Base-by-base conservation (phyloP, 345 rosid species). In the Luvunga scandens region DNA sequence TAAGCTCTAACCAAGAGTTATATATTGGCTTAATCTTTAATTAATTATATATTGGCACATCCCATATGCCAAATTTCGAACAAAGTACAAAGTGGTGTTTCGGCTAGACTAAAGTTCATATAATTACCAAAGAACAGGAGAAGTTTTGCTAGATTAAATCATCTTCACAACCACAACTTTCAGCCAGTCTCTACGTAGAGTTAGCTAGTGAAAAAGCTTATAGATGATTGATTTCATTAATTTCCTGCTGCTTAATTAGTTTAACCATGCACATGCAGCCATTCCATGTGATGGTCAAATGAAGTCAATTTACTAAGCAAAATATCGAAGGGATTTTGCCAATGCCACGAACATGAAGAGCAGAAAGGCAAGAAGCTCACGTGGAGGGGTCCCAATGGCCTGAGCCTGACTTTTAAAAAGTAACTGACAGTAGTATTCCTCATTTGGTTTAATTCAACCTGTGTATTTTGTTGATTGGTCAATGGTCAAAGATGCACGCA, bases 381-480 rank as follows among this genome's bases (percentile, higher is more conserved):
- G 88, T 88, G 91, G 86, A 81, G 48, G 82, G 86, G 87, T 87
- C 81, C 89, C 89, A 81, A 81, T 79, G 83, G 57, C 80, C 82
- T 19, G 12, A 6, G 61, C 80, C 83, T 50, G n/a, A 19, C 25
- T 56, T 39, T 13, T 27, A 57, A 59, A 75, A 24, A 77, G 48
- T 24, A 63, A 50, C 34, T 69, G 81, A 77, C 77, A 67, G 69
- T 21, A 82, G 71, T 61, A 50, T 79, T 73, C 71, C 71, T 82
- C 2, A 18, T 4, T 19, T 7, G 9, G 36, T 53, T 9, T 50
- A 18, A 53, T 7, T 38, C 45, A 34, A 3, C 45, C 22, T 9
- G 0, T 30, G 33, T 48, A 62, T 73, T 56, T 83, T 79, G 42
- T 57, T 55, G 50, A 48, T 9, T 75, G 83, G 90, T 91, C 89